Percentiles rank a stretch among this genome's conserved stretches.
phyloP scores from a whole-genome alignment of 805 yeast genomes.

The Saccharomycopsis sp. region DNA sequence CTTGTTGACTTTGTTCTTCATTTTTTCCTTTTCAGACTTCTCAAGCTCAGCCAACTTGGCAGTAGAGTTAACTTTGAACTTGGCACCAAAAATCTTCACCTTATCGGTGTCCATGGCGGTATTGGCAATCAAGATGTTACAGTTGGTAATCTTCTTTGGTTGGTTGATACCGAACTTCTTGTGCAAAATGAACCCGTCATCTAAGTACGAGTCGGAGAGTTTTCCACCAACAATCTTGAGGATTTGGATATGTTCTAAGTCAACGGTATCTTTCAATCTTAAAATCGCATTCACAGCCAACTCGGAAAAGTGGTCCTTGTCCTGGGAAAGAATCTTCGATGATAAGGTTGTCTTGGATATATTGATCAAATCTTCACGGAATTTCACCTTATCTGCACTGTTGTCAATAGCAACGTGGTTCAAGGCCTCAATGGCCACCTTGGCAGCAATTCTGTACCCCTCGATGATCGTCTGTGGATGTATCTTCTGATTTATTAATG shows the following conservation, averaged over 20 bases:
- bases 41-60: slow-evolving; percentile 90
- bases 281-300: slow-evolving; percentile 93
- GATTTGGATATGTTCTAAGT: slow-evolving; percentile 87
- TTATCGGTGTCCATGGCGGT: slow-evolving; percentile 97
- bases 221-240: slow-evolving; percentile 92
- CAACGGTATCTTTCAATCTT: slow-evolving; percentile 78
- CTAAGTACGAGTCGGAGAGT: slow-evolving; percentile 84
- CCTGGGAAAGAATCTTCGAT: slow-evolving; percentile 91
- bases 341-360: slow-evolving; percentile 93
- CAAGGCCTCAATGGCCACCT: slow-evolving; percentile 79
- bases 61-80: slow-evolving; percentile 93
- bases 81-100: slow-evolving; percentile 96
- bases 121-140: slow-evolving; percentile 85
- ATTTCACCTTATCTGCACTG: slow-evolving; percentile 47
- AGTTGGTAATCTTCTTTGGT: slow-evolving; percentile 77
- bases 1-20: slow-evolving; percentile 83
- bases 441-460: slow-evolving; percentile 85
- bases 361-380: slow-evolving; percentile 70
- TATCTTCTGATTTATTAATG: slow-evolving; percentile 82
- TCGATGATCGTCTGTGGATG: slow-evolving; percentile 98
- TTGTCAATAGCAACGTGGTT: slow-evolving; percentile 72
- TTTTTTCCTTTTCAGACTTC: slow-evolving; percentile 88
- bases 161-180: slow-evolving; percentile 93
- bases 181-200: slow-evolving; percentile 90
- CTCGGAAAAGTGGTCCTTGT: slow-evolving; percentile 80